These are phyloP conservation scores for Solanum lycopersicoides DNA, from an alignment of 257 asterid genomes.

Conservation along the genomic window DNA sequence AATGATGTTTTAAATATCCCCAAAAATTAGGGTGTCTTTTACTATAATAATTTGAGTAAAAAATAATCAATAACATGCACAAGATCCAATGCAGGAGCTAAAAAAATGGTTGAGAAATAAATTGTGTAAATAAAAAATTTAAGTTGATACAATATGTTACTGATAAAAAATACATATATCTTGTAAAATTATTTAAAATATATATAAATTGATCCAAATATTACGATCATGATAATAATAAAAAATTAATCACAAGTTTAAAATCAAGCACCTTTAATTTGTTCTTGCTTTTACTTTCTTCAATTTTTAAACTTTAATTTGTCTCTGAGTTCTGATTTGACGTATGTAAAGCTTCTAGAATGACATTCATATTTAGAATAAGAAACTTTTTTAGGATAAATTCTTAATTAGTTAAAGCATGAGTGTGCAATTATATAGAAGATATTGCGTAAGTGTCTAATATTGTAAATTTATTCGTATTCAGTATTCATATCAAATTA, in stretches of 20 bases:
- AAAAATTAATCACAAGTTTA: background rate
- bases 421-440: background rate
- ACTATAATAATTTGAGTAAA: background rate
- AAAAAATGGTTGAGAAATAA: background rate
- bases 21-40: background rate
- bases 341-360: background rate
- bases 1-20: background rate
- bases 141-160: background rate
- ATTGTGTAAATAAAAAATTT: background rate
- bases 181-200: background rate
- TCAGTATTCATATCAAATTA: background rate
- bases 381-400: background rate
- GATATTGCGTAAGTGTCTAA: background rate
- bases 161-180: background rate
- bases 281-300: background rate
- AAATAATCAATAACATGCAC: background rate
- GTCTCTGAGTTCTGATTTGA: background rate
- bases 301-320: background rate
- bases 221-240: background rate
- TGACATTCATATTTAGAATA: background rate
- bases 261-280: background rate
- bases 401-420: background rate
- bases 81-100: background rate
- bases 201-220: accelerated
- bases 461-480: background rate